phyloP scores from a whole-genome alignment of 1,139 yeast genomes.

The Sugiyamaella novakii region DNA sequence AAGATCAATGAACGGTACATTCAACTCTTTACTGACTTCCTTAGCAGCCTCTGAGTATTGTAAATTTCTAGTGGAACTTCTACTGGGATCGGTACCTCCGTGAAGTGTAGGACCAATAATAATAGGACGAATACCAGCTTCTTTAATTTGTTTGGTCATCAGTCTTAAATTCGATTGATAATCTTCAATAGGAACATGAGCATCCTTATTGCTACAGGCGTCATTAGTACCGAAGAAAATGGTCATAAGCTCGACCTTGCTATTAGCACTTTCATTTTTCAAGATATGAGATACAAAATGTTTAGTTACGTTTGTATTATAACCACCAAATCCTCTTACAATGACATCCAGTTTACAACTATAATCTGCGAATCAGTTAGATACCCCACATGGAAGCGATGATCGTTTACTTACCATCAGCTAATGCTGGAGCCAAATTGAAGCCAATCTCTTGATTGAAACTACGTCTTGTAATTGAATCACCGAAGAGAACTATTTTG shows the following conservation, averaged over 20 bases:
- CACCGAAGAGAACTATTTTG: constrained; percentile 63
- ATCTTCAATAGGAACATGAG: constrained; percentile 55
- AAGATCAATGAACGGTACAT: constrained; percentile 58
- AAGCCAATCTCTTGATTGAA: constrained; percentile 45
- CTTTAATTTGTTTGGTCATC: constrained; percentile 47
- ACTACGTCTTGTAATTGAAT: constrained; percentile 59
- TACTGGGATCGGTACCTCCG: constrained; percentile 37
- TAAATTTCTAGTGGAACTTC: constrained; percentile 48
- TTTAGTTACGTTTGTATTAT: constrained; percentile 53
- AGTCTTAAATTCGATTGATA: constrained; percentile 51
- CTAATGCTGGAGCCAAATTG: constrained; percentile 51
- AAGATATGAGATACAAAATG: constrained; percentile 25
- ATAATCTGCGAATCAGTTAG: constrained; percentile 38
- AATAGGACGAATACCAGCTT: constrained; percentile 50
- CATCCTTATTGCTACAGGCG: constrained; percentile 51
- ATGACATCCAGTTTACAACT: constrained; percentile 55
- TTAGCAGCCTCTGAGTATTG: constrained; percentile 55
- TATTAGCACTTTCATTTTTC: constrained; percentile 22
- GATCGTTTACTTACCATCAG: constrained; percentile 35
- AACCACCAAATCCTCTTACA: constrained; percentile 63
- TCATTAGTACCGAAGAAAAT: constrained; percentile 82
- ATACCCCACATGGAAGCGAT: not conserved
- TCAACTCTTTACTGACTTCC: constrained; percentile 48
- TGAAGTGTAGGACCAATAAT: constrained; percentile 68
- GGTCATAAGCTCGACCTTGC: constrained; percentile 35